These are phyloP conservation scores for Trametes sp. DNA, from an alignment of 1,284 basidiomycete species.

Conservation along the genomic window DNA sequence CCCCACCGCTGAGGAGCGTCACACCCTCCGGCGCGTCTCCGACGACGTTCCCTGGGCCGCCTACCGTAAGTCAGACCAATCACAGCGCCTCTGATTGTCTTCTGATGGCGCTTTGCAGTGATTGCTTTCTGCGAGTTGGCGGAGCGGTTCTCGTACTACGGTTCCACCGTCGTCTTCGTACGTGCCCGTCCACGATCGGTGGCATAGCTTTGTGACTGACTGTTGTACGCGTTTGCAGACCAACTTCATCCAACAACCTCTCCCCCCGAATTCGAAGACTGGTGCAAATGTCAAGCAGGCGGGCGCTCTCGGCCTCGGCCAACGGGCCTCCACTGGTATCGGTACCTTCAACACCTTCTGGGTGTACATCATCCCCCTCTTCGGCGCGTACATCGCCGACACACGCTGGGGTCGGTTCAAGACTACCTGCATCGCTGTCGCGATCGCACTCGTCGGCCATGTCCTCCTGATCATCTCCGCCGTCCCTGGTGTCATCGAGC, in stretches of 20 bases:
- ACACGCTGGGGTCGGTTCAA: slow-evolving; percentile 79
- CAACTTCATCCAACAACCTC: slow-evolving; percentile 76
- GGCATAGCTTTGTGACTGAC: slow-evolving; percentile 33
- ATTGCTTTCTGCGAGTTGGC: slow-evolving; percentile 77
- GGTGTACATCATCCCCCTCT: slow-evolving; percentile 65
- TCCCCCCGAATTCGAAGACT: slow-evolving; percentile 71
- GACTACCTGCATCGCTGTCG: slow-evolving; percentile 67
- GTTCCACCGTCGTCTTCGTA: slow-evolving; percentile 72
- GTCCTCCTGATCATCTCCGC: slow-evolving; percentile 77
- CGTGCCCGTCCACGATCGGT: slow-evolving; percentile 40
- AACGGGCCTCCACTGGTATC: slow-evolving; percentile 73
- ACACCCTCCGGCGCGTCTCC: slow-evolving; percentile 66
- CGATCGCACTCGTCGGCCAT: slow-evolving; percentile 70
- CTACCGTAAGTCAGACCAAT: slow-evolving; percentile 55
- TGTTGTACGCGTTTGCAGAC: slow-evolving; percentile 48
- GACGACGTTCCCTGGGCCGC: slow-evolving; percentile 72
- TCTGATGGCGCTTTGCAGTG: slow-evolving; percentile 47
- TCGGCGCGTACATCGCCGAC: slow-evolving; percentile 81
- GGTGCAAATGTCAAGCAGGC: slow-evolving; percentile 70
- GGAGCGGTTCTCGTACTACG: slow-evolving; percentile 79
- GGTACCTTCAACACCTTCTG: slow-evolving; percentile 72
- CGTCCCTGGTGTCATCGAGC: slow-evolving; percentile 73
- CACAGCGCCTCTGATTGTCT: background rate
- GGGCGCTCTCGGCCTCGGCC: slow-evolving; percentile 75
- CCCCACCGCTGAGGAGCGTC: slow-evolving; percentile 74